A percentile compares a stretch with the other conserved stretches of the same genome.
These are phyloP conservation scores for Eucalyptus rudis DNA, from an alignment of 345 rosid genomes.

Conservation along the genomic window DNA sequence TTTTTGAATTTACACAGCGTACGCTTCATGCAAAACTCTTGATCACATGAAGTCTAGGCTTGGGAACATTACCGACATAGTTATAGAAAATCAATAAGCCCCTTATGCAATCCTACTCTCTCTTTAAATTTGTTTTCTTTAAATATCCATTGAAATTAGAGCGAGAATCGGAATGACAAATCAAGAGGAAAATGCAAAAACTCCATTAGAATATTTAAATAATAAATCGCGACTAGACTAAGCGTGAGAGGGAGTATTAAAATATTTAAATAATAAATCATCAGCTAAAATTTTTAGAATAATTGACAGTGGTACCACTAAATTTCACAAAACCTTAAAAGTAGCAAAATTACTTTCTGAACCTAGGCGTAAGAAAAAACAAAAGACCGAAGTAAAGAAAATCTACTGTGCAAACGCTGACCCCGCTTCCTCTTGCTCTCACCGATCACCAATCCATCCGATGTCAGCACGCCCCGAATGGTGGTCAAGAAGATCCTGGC, in stretches of 20 bases:
- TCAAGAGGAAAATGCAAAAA: background rate
- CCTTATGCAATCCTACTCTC: background rate
- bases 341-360: background rate
- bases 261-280: too few relatives aligned
- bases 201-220: background rate
- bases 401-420: background rate
- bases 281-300: too few relatives aligned
- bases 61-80: background rate
- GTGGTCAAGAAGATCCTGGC: too few relatives aligned
- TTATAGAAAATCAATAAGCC: background rate
- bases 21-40: too few relatives aligned
- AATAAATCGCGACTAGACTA: background rate
- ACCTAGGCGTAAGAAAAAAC: background rate
- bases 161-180: background rate
- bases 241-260: background rate
- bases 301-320: rapidly evolving
- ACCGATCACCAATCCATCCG: background rate
- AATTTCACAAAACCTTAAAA: background rate
- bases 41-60: background rate
- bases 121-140: background rate
- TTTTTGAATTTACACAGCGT: too few relatives aligned
- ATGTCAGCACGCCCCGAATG: too few relatives aligned
- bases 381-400: background rate
- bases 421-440: background rate
- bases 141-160: background rate